These are phyloP conservation scores for Hemileia vastatrix DNA, from an alignment of 1,284 basidiomycete species.

Conservation along the genomic window DNA sequence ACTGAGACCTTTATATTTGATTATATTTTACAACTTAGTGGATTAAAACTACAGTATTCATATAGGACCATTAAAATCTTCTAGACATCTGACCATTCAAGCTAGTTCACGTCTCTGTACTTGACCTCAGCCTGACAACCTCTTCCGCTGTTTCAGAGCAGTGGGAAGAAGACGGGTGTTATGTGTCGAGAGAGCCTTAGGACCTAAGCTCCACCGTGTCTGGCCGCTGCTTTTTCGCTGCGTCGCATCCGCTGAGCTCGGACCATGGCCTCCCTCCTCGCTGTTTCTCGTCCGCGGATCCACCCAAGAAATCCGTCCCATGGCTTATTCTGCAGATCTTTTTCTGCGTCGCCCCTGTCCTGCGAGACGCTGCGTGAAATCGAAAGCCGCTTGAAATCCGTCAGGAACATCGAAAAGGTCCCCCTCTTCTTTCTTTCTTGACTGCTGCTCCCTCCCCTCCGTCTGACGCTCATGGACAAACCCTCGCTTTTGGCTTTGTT, in stretches of 20 bases:
- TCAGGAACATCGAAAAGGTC: slow-evolving; percentile 55
- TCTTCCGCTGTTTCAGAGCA: too few species aligned
- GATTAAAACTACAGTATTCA: too few species aligned
- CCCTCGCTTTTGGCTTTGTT: neutral
- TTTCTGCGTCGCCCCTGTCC: slow-evolving; percentile 61
- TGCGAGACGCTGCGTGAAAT: slow-evolving; percentile 97
- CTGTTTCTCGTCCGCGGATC: slow-evolving; percentile 50
- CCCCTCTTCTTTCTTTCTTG: neutral
- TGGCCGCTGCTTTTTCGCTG: neutral
- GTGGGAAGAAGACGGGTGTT: too few species aligned
- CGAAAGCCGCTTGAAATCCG: slow-evolving; percentile 92
- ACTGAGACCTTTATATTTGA: too few species aligned
- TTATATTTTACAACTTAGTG: too few species aligned
- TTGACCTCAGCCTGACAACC: too few species aligned
- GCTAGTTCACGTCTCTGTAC: too few species aligned
- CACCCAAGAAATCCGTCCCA: slow-evolving; percentile 50
- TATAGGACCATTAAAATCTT: too few species aligned
- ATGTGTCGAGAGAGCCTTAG: too few species aligned
- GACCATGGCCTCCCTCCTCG: slow-evolving; percentile 58
- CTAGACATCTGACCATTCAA: too few species aligned
- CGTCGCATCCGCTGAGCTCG: slow-evolving; percentile 47
- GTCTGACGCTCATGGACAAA: neutral
- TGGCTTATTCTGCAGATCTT: slow-evolving; percentile 51
- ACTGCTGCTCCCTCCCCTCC: neutral
- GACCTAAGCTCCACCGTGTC: too few species aligned